phyloP scores from a whole-genome alignment of 2,329 filamentous ascomycete species.

The Waltergamsia citrina region DNA sequence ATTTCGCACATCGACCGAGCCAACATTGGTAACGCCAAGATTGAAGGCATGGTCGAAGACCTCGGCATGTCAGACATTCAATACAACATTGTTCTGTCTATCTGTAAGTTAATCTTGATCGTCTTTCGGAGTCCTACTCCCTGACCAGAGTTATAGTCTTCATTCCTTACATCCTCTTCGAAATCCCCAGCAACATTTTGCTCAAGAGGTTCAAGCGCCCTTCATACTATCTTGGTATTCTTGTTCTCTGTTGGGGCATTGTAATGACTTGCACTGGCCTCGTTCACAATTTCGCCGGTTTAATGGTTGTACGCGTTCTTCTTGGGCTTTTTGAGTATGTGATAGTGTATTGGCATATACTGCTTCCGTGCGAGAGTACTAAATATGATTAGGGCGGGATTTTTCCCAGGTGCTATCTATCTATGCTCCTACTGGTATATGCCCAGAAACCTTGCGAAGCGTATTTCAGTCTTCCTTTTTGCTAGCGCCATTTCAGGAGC shows the following conservation, averaged over 20 bases:
- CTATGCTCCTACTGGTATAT: constrained; percentile 51
- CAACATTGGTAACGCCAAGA: constrained; percentile 43
- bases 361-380: too few species aligned
- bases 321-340: constrained; percentile 57
- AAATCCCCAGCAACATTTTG: constrained; percentile 53
- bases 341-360: too few species aligned
- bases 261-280: constrained; percentile 43
- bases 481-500: constrained; percentile 72
- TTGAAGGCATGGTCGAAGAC: constrained; percentile 23
- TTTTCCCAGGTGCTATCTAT: constrained; percentile 55
- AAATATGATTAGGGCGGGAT: too few species aligned
- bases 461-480: constrained; percentile 69
- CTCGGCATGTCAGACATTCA: constrained; percentile 40
- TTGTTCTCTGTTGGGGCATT: constrained; percentile 42
- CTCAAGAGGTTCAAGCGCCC: constrained; percentile 52
- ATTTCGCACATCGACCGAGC: constrained; percentile 47
- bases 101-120: too few species aligned
- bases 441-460: constrained; percentile 42
- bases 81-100: constrained; percentile 43
- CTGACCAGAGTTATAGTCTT: too few species aligned
- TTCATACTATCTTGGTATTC: constrained; percentile 52
- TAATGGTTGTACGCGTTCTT: constrained; percentile 42
- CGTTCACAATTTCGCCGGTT: constrained; percentile 35
- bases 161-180: constrained; percentile 20
- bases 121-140: too few species aligned